A percentile compares a stretch with the other conserved stretches of the same genome.
phyloP scores from a whole-genome alignment of 108 stramenopile genomes.

The Mediolabrus comicus region DNA sequence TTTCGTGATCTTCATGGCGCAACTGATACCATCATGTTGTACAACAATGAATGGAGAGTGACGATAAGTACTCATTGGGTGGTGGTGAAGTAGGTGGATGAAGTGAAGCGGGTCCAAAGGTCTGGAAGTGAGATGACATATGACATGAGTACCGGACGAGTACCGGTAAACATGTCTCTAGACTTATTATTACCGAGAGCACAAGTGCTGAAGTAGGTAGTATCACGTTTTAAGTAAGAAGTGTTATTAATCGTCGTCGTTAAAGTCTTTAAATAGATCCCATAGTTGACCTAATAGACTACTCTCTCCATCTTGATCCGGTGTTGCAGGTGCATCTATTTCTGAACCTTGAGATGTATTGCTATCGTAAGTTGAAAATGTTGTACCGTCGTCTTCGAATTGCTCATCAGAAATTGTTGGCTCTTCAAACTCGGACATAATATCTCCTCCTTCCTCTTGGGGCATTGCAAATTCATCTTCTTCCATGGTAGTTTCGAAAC shows the following conservation, averaged over 20 bases:
- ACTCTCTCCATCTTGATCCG: constrained; percentile 16
- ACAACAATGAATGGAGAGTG: too few relatives aligned
- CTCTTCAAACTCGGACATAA: constrained; percentile 28
- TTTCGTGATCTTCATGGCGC: too few relatives aligned
- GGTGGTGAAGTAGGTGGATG: too few relatives aligned
- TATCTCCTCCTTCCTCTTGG: constrained; percentile 1
- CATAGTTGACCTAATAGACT: constrained; percentile 19
- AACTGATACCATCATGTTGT: too few relatives aligned
- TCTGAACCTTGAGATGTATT: neutral
- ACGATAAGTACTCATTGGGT: too few relatives aligned
- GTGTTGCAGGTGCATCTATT: neutral
- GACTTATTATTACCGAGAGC: too few relatives aligned
- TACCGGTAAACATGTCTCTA: too few relatives aligned
- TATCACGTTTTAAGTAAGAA: too few relatives aligned
- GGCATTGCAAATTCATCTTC: neutral
- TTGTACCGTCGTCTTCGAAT: constrained; percentile 32
- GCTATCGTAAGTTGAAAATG: constrained; percentile 24
- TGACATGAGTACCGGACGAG: too few relatives aligned
- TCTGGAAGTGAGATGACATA: too few relatives aligned
- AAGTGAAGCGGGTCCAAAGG: too few relatives aligned
- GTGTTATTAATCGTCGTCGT: constrained; percentile 2
- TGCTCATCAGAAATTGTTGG: constrained; percentile 8
- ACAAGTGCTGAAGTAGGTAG: too few relatives aligned
- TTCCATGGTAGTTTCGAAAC: neutral
- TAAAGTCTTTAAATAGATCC: constrained; percentile 31